Base-by-base conservation (phyloP, 2,329 filamentous ascomycete genomes). In the Pezicula carpinea region DNA sequence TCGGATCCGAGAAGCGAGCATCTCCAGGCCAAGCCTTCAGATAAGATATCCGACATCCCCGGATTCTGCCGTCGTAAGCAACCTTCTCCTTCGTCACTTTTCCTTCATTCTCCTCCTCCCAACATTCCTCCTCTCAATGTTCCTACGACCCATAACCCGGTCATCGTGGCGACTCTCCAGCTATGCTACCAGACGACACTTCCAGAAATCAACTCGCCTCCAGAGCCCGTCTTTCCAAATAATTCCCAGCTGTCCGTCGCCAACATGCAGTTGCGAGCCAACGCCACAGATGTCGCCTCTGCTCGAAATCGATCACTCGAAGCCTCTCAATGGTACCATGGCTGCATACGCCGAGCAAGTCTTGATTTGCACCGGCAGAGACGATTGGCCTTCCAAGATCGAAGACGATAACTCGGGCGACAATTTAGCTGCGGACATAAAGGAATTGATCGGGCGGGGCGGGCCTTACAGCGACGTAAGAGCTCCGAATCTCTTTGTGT, bases 351-450 rank as follows among this genome's bases (percentile, higher is more conserved):
- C 82, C 1, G 85, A 95, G 66, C 90, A 96, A 57, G 78, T 96
- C 3, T 67, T 97, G 8, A 75, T 96, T 13, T 91, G 86, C 52
- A 95, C 90, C 0, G 90, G 89, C 4, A 80, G 82, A 51, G 69
- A 76, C 23, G 87, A 95, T 68, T 96, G 91, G 91, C 73, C 76
- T 22, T 91, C 86, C 60, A 79, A 80, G 48, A 95, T 96, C 52
- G 90, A 95, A 63, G 83, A 95, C 39, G 89, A 95, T 50, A 80
- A 84, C 57, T 76, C 67, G 59, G 79, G 72, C 14, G 76, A 82
- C 55, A 84, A 84, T 55, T 65, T 91, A 15, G 82, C 84, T 5
- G 81, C 84, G 32, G 83, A 87, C 46, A 65, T 96, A 49, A 92
- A 88, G 64, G 75, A 79, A 56, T 63, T 88, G 31, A 69, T 89